Evolutionary conservation across 2,329 filamentous ascomycete species (phyloP).

Genomic region (Cordyceps pruinosa): DNA sequence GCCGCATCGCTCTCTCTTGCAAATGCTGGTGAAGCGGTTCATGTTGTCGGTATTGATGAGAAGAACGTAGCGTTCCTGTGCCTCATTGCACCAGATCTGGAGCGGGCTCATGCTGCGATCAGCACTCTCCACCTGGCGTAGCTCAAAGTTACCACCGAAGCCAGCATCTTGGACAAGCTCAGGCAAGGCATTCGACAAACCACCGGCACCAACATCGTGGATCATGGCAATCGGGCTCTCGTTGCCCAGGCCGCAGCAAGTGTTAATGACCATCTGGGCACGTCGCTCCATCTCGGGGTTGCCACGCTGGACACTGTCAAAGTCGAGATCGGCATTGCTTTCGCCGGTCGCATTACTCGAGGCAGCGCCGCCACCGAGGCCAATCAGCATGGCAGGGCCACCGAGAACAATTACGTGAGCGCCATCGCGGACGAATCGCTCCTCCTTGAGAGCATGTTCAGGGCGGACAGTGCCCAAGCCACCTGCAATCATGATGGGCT

Average conservation of each 20-base stretch:
- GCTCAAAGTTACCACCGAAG: constrained; percentile 83
- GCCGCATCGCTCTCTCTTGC: constrained; percentile 75
- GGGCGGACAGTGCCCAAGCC: constrained; percentile 89
- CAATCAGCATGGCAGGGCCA: constrained; percentile 95
- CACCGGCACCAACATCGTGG: constrained; percentile 93
- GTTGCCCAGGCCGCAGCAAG: constrained; percentile 75
- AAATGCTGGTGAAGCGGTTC: constrained; percentile 65
- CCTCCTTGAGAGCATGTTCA: constrained; percentile 81
- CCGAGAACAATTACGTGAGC: constrained; percentile 89
- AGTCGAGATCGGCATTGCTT: constrained; percentile 86
- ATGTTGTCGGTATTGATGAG: constrained; percentile 75
- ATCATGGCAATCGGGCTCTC: constrained; percentile 93
- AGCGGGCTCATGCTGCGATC: constrained; percentile 90
- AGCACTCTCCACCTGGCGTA: constrained; percentile 87
- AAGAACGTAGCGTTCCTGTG: constrained; percentile 92
- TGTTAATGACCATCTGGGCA: constrained; percentile 97
- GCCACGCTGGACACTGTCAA: constrained; percentile 92
- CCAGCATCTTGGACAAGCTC: constrained; percentile 90
- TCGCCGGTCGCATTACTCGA: constrained; percentile 86
- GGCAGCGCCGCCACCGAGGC: constrained; percentile 88
- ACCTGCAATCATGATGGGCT: constrained; percentile 97
- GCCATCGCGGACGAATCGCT: constrained; percentile 72
- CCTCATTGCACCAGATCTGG: constrained; percentile 97
- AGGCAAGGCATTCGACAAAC: constrained; percentile 66
- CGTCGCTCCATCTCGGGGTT: constrained; percentile 95